Evolutionary conservation across 1,284 basidiomycete species (phyloP).

Genomic region (Ganoderma sinense): DNA sequence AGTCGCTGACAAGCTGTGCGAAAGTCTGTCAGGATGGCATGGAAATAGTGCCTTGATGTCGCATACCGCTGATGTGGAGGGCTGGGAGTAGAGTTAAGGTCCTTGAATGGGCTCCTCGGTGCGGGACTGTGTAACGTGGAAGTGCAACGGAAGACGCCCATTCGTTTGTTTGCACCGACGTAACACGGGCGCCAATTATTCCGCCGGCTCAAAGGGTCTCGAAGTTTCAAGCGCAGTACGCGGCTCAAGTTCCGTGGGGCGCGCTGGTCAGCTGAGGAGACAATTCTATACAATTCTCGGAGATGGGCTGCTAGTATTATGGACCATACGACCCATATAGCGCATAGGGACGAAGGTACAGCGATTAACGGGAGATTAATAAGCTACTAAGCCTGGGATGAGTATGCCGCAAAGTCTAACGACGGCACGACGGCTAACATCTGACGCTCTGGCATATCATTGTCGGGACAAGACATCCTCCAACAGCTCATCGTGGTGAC

Average conservation of each 20-base stretch:
- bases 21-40: neutral
- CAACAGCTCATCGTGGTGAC: constrained; percentile 71
- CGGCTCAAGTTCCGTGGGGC: neutral
- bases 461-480: constrained; percentile 57
- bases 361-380: neutral
- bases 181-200: neutral
- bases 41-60: neutral
- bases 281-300: neutral
- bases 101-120: constrained; percentile 2
- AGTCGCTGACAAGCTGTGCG: neutral
- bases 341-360: neutral
- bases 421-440: constrained; percentile 1
- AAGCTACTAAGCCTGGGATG: neutral
- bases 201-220: neutral
- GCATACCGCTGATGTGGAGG: neutral
- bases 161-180: neutral
- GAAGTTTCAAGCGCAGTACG: neutral
- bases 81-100: neutral
- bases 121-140: neutral
- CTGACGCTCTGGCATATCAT: neutral
- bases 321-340: constrained; percentile 4
- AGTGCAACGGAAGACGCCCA: neutral
- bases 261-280: neutral
- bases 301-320: constrained; percentile 5
- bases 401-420: neutral